Evolutionary conservation across 176 grass and related monocot genomes (phyloP), one percentile per base, ranked within the genome.

Genomic region (Tillandsia fasciculata): DNA sequence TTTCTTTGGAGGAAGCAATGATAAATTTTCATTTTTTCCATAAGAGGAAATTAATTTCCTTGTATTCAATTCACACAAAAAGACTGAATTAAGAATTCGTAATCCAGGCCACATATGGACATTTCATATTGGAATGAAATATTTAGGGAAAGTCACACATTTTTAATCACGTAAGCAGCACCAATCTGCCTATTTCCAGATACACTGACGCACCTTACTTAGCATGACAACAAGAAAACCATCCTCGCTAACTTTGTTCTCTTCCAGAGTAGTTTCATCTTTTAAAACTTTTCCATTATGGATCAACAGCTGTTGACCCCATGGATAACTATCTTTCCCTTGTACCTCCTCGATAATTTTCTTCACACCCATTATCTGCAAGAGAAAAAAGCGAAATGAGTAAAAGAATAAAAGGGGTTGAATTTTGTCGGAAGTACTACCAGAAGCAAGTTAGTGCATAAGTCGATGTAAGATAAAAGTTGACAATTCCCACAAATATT

Each of bases 361-460:
- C 82, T 99, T 99, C 57, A 90, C 84, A 54, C 75, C 87, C 89
- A 99, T 99, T 79, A 93, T 88, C 94, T 99, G 68, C 33, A 42
- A 42, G 33, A 42, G 33, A 42, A 42, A 42, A 42, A 42, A 42
- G 33, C 4, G 33, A 42, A 42, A 42, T 42, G 33, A 42, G 33
- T 42, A 0, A 53, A 50, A 65, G 2, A 51, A 9, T 42, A 17
- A 64, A 63, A 24, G 24, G 24, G 57, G 11, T 53, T 14, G 17
- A 28, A 26, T 27, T 23, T 50, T 59, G 20, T 58, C 10, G 17
- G 27, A 15, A 20, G 10, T 54, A 11, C 26, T 76, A 54, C 10
- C 11, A 13, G 3, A 76, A 13, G 66, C 58, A 75, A 23, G 24
- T 22, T 50, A 10, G 15, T 51, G 29, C 20, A 64, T 65, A 67